Percentiles rank a stretch among this genome's conserved stretches.
These are phyloP conservation scores for Solanum rostratum DNA, from an alignment of 257 asterid genomes.

Conservation along the genomic window DNA sequence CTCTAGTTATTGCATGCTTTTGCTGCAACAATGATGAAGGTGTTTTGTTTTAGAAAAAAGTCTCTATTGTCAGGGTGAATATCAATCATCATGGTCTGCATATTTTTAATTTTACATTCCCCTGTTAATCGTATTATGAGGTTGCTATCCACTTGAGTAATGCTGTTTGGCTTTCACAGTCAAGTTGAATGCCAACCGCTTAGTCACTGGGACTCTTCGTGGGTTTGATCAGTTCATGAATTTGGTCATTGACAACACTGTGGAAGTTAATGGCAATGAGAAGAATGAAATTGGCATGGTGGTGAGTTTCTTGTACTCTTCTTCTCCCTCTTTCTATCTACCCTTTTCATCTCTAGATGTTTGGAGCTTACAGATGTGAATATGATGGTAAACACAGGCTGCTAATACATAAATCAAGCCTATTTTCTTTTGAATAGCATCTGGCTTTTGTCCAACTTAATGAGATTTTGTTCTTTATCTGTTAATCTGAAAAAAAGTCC, in stretches of 20 bases:
- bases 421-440: neutral
- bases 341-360: neutral
- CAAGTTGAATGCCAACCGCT: conserved; percentile 81
- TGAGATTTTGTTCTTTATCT: neutral
- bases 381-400: neutral
- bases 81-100: neutral
- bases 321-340: neutral
- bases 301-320: conserved; percentile 31
- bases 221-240: conserved; percentile 90
- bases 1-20: neutral
- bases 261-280: conserved; percentile 83
- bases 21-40: neutral
- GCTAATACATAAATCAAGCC: neutral
- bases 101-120: neutral
- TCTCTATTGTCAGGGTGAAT: neutral
- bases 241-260: conserved; percentile 70
- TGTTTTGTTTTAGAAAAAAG: neutral
- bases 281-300: conserved; percentile 91
- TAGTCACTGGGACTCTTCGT: conserved; percentile 78
- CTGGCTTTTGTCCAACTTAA: neutral
- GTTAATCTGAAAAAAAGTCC: neutral
- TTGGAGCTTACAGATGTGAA: neutral
- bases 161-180: conserved; percentile 21
- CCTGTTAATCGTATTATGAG: neutral
- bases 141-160: neutral